A percentile compares a stretch with the other conserved stretches of the same genome.
Conservation (phyloP, 2,329 filamentous ascomycete species). For the Aspergillus brunneoviolaceus region DNA sequence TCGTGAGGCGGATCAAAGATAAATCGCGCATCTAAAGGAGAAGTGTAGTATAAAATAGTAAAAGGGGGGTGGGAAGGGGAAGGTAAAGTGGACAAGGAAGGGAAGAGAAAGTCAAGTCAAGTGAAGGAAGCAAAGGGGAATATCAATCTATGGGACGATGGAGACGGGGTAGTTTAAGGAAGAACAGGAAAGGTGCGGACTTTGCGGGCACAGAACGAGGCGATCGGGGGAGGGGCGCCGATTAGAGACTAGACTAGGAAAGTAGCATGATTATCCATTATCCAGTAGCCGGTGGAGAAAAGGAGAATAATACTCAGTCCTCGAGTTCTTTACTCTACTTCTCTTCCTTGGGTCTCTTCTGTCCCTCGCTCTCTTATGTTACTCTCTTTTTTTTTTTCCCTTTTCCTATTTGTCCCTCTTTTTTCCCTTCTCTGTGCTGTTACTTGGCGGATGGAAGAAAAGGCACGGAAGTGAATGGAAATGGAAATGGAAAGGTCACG, state of each 20-base stretch:
- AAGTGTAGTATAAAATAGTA: not conserved
- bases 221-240: constrained; percentile 1
- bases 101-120: not conserved
- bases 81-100: not conserved
- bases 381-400: not conserved
- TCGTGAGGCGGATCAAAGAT: not conserved
- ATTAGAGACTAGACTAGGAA: not conserved
- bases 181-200: not conserved
- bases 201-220: constrained; percentile 6
- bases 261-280: constrained; percentile 2
- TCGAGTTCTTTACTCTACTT: not conserved
- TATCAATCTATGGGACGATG: not conserved
- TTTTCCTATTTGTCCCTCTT: no score
- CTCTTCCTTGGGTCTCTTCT: no score
- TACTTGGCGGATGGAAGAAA: no score
- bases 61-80: not conserved
- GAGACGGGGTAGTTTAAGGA: not conserved
- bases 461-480: no score
- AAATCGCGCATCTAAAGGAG: not conserved
- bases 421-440: no score
- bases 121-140: not conserved
- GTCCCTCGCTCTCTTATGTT: no score
- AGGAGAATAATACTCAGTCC: not conserved
- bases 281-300: not conserved
- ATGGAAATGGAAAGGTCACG: no score